A percentile compares a stretch with the other conserved stretches of the same genome.
Evolutionary conservation across 2,329 filamentous ascomycete genomes (phyloP).

Genomic region (Ascochyta rabiei): DNA sequence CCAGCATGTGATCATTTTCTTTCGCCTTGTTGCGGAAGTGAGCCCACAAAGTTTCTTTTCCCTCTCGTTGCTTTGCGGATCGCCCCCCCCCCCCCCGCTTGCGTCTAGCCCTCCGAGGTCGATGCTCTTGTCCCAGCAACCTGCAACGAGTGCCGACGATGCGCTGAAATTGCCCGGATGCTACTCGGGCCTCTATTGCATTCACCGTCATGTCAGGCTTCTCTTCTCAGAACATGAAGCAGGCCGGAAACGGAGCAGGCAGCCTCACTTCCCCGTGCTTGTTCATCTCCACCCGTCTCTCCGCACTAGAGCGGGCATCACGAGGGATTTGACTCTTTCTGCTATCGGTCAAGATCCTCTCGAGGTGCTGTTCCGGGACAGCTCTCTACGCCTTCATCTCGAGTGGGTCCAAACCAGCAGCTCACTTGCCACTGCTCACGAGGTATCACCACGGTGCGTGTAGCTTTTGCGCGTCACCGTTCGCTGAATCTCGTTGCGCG

Average conservation of each 20-base stretch:
- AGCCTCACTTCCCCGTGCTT: conserved; percentile 12
- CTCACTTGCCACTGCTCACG: conserved; percentile 5
- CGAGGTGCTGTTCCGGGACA: conserved; percentile 37
- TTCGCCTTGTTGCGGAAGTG: conserved; percentile 1
- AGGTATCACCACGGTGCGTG: conserved; percentile 16
- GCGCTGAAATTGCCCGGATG: background rate
- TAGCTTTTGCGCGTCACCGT: conserved; percentile 30
- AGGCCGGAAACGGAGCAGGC: conserved; percentile 3
- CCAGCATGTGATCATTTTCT: conserved; percentile 21
- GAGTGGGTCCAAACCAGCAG: conserved; percentile 2
- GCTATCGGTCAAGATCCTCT: conserved; percentile 30
- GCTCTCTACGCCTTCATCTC: conserved; percentile 27
- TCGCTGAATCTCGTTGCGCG: conserved; percentile 33
- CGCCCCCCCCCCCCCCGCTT: conserved; percentile 24
- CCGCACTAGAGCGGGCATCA: conserved; percentile 25
- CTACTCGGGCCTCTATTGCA: background rate
- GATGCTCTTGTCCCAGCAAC: conserved; percentile 1
- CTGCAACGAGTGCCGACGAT: conserved; percentile 1
- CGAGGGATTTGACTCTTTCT: conserved; percentile 40
- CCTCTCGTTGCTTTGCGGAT: conserved; percentile 23
- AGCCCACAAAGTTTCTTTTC: conserved; percentile 18
- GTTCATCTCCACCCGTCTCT: conserved; percentile 17
- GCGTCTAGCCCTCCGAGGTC: conserved; percentile 19
- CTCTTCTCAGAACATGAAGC: background rate
- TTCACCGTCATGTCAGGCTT: background rate